phyloP scores from a whole-genome alignment of 2,329 filamentous ascomycete genomes.

The Aspergillus latus region DNA sequence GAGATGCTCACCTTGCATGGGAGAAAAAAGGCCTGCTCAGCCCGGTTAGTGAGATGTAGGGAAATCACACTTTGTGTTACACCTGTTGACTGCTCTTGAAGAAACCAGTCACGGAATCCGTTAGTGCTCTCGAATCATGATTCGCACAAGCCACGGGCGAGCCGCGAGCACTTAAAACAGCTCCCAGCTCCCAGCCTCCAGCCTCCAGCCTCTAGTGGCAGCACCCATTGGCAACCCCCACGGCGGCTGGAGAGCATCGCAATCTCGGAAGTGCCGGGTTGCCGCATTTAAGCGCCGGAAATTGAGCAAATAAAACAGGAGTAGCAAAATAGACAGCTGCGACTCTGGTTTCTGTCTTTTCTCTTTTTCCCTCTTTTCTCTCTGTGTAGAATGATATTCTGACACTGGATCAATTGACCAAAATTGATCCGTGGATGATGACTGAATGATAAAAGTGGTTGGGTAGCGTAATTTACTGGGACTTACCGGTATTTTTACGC shows the following conservation, averaged over 20 bases:
- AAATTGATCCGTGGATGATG: background rate
- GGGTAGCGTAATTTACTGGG: background rate
- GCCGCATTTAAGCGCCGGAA: constrained; percentile 8
- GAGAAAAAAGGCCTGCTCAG: constrained; percentile 5
- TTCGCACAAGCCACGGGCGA: constrained; percentile 10
- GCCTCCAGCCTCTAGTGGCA: background rate
- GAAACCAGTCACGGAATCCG: constrained; percentile 12
- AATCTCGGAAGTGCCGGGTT: constrained; percentile 26
- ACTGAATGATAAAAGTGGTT: background rate
- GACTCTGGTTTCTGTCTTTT: too few species aligned
- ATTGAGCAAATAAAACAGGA: background rate
- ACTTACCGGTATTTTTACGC: background rate
- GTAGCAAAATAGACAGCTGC: background rate
- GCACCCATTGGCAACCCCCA: background rate
- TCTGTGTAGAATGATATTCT: background rate
- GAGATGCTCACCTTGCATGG: constrained; percentile 4
- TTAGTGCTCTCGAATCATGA: constrained; percentile 7
- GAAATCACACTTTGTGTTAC: constrained; percentile 7
- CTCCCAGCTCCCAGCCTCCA: background rate
- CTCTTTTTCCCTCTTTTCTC: too few species aligned
- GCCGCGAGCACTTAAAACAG: background rate
- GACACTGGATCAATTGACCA: background rate
- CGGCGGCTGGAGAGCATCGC: constrained; percentile 20
- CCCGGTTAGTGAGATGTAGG: background rate
- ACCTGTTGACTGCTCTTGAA: background rate